These are phyloP conservation scores for Phaeoacremonium minimum DNA, from an alignment of 2,329 filamentous ascomycete species.

Conservation along the genomic window DNA sequence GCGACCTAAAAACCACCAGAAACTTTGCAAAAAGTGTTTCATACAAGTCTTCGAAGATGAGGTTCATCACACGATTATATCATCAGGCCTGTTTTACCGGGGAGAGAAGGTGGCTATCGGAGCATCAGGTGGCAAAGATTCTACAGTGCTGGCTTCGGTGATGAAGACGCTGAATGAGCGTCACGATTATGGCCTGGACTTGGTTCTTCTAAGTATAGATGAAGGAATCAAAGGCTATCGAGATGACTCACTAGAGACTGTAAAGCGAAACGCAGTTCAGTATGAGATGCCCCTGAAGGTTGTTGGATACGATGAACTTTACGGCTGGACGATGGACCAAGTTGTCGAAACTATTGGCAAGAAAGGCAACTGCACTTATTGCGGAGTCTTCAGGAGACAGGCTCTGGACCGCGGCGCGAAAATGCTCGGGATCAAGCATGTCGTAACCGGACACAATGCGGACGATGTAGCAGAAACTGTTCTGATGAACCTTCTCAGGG, in stretches of 20 bases:
- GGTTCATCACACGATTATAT: conserved; percentile 85
- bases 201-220: conserved; percentile 87
- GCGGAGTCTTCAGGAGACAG: conserved; percentile 91
- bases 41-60: conserved; percentile 85
- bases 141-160: conserved; percentile 90
- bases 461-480: conserved; percentile 97
- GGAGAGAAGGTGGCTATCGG: conserved; percentile 92
- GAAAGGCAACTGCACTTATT: conserved; percentile 99
- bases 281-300: conserved; percentile 91
- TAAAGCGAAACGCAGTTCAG: conserved; percentile 87
- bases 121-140: conserved; percentile 95
- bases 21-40: conserved; percentile 89
- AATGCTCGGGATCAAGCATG: conserved; percentile 81
- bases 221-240: conserved; percentile 97
- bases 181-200: conserved; percentile 78
- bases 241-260: conserved; percentile 92
- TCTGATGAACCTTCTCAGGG: conserved; percentile 91
- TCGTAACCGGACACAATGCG: conserved; percentile 96
- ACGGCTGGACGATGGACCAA: conserved; percentile 99
- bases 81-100: conserved; percentile 72
- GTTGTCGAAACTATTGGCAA: conserved; percentile 95
- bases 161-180: conserved; percentile 92
- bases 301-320: conserved; percentile 87
- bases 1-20: conserved; percentile 89
- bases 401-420: conserved; percentile 90